phyloP scores from a whole-genome alignment of 2,329 filamentous ascomycete species.

The Cladosporium sp. region DNA sequence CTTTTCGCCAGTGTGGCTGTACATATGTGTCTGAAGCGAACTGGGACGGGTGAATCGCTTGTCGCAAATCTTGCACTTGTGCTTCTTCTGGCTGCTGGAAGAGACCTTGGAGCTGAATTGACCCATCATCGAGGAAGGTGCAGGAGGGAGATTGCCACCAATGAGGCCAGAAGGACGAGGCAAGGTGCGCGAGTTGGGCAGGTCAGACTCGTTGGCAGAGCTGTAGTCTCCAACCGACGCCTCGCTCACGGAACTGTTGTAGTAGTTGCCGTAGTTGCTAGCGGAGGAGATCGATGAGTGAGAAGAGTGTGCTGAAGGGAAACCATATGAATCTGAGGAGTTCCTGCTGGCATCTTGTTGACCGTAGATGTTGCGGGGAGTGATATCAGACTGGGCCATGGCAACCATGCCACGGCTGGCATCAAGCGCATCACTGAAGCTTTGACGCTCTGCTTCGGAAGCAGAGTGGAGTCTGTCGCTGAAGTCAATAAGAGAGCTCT shows the following conservation, averaged over 20 bases:
- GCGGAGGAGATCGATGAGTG: slow-evolving; percentile 86
- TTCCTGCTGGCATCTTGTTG: slow-evolving; percentile 59
- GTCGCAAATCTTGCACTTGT: slow-evolving; percentile 98
- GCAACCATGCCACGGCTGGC: slow-evolving; percentile 92
- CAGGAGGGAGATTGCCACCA: slow-evolving; percentile 64
- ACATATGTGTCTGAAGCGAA: slow-evolving; percentile 95
- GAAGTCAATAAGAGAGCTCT: slow-evolving; percentile 63
- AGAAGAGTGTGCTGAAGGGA: slow-evolving; percentile 76
- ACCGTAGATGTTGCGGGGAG: slow-evolving; percentile 84
- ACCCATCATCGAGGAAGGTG: slow-evolving; percentile 96
- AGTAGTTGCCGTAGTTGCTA: slow-evolving; percentile 77
- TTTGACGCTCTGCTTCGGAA: slow-evolving; percentile 58
- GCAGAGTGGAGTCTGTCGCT: slow-evolving; percentile 51
- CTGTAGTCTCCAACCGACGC: slow-evolving; percentile 90
- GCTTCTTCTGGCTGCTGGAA: slow-evolving; percentile 96
- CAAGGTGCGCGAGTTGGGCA: slow-evolving; percentile 73
- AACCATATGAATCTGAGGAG: slow-evolving; percentile 84
- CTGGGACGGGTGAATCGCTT: slow-evolving; percentile 94
- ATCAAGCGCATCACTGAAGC: slow-evolving; percentile 85
- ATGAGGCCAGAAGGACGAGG: slow-evolving; percentile 69
- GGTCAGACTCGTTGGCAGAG: slow-evolving; percentile 78
- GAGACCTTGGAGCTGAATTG: slow-evolving; percentile 97
- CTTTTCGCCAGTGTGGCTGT: slow-evolving; percentile 97
- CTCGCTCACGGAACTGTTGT: slow-evolving; percentile 74
- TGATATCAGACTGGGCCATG: slow-evolving; percentile 80